Percentiles rank a stretch among this genome's conserved stretches.
Evolutionary conservation across 805 yeast genomes (phyloP).

Genomic region (Candida vartiovaarae): DNA sequence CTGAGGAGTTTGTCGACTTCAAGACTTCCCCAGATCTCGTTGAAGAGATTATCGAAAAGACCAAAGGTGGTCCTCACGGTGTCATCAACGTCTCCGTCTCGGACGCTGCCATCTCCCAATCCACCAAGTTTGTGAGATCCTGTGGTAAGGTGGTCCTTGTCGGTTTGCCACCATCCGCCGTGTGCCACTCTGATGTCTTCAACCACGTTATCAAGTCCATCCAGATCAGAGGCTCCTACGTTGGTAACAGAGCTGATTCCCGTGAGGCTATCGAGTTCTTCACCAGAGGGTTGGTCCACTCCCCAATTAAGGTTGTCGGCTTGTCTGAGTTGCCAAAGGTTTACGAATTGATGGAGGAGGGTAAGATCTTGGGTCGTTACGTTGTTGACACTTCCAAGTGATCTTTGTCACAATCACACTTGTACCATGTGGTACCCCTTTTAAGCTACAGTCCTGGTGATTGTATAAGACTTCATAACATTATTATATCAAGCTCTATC

Average conservation of each 20-base stretch:
- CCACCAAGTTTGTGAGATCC: conserved; percentile 50
- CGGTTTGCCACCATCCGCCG: conserved; percentile 75
- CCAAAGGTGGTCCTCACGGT: conserved; percentile 70
- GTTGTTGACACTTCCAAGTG: conserved; percentile 50
- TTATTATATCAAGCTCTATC: not conserved
- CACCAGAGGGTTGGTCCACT: conserved; percentile 54
- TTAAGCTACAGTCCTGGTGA: not conserved
- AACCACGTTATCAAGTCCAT: conserved; percentile 63
- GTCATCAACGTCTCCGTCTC: conserved; percentile 67
- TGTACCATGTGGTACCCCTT: too few relatives aligned
- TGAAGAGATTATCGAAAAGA: conserved; percentile 43
- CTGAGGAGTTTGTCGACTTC: conserved; percentile 56
- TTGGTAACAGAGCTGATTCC: conserved; percentile 83
- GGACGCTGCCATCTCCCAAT: conserved; percentile 53
- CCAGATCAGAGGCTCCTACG: conserved; percentile 72
- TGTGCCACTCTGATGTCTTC: conserved; percentile 60
- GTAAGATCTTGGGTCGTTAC: conserved; percentile 57
- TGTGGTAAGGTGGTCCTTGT: conserved; percentile 65
- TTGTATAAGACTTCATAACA: not conserved
- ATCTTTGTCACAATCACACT: not conserved
- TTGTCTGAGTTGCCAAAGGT: conserved; percentile 46
- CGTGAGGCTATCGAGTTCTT: conserved; percentile 71
- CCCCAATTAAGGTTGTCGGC: conserved; percentile 56
- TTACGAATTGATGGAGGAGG: conserved; percentile 53
- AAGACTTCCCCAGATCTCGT: conserved; percentile 45